These are phyloP conservation scores for Mycena haematopus DNA, from an alignment of 768 basidiomycete species.

Conservation along the genomic window DNA sequence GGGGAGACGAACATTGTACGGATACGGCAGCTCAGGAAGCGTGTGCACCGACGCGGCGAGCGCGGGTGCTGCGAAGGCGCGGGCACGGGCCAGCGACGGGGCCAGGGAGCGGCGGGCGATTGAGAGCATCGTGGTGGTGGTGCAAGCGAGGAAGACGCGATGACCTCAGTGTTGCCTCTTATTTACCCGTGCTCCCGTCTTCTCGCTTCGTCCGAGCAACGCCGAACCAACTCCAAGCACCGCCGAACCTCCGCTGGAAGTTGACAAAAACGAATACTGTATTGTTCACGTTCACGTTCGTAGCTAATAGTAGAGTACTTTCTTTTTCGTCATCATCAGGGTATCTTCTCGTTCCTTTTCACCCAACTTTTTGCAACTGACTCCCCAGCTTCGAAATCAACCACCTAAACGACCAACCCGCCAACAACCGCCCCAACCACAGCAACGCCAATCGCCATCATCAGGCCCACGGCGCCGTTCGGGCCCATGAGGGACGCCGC, in stretches of 20 bases:
- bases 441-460: neutral
- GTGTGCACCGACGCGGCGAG: constrained; percentile 64
- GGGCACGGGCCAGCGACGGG: constrained; percentile 53
- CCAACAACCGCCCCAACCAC: neutral
- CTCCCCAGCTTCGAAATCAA: no score
- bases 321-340: no score
- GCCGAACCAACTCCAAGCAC: no score
- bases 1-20: constrained; percentile 67
- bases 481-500: neutral
- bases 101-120: constrained; percentile 50
- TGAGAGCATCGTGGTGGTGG: constrained; percentile 51
- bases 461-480: neutral
- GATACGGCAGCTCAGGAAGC: constrained; percentile 80
- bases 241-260: no score
- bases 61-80: constrained; percentile 51
- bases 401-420: neutral
- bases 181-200: no score
- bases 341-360: no score
- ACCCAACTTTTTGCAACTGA: no score
- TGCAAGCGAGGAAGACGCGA: neutral
- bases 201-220: no score
- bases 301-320: no score
- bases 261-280: no score
- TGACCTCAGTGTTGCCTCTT: constrained; percentile 10
- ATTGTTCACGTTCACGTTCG: no score